Evolutionary conservation across 257 asterid genomes (phyloP).

Genomic region (Solanum bulbocastanum): DNA sequence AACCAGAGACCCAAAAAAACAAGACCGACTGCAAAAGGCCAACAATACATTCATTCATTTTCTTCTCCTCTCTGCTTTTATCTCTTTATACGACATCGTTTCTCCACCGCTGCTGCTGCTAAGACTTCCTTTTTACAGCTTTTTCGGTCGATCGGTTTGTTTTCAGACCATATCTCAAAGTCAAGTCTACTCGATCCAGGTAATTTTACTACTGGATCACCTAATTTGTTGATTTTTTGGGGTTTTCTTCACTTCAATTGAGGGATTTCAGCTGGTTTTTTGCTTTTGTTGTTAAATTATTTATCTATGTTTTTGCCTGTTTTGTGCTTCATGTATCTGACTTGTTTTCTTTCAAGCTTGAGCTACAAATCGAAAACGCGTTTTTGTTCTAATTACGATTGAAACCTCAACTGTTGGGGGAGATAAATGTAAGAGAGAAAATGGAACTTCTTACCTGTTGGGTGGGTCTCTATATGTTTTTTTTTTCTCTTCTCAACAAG

Average conservation of each 20-base stretch:
- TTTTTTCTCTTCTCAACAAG: neutral
- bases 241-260: neutral
- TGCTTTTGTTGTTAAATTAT: neutral
- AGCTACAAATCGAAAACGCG: neutral
- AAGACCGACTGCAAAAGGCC: neutral
- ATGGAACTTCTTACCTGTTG: neutral
- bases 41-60: neutral
- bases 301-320: neutral
- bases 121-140: conserved; percentile 7
- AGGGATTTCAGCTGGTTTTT: neutral
- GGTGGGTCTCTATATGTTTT: neutral
- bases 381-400: neutral
- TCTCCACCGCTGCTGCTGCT: neutral
- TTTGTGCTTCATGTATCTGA: neutral
- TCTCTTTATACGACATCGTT: conserved; percentile 24
- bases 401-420: neutral
- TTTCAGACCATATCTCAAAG: neutral
- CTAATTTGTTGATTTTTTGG: neutral
- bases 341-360: neutral
- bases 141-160: conserved; percentile 12
- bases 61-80: neutral
- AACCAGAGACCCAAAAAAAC: neutral
- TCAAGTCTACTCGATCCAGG: neutral
- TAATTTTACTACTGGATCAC: neutral
- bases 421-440: neutral